These are phyloP conservation scores for Pythium apleroticum DNA, from an alignment of 352 stramenopile species.

Conservation along the genomic window DNA sequence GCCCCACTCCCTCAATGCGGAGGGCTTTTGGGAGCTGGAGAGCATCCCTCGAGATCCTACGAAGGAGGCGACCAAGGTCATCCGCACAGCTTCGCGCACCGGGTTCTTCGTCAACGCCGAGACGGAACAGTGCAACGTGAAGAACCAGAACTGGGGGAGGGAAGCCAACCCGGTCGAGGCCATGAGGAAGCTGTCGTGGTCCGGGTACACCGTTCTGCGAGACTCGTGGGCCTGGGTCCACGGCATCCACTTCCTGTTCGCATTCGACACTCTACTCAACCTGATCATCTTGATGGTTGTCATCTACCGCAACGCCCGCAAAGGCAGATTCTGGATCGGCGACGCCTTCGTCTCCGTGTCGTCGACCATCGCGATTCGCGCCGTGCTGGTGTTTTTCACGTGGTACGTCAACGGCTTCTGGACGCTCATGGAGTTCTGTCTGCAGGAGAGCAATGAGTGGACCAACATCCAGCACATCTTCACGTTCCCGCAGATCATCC, in stretches of 20 bases:
- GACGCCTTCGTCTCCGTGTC: conserved; percentile 30
- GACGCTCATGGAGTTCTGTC: conserved; percentile 40
- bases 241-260: conserved; percentile 44
- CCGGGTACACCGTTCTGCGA: conserved; percentile 25
- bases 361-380: conserved; percentile 34
- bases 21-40: conserved; percentile 21
- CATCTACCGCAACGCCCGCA: conserved; percentile 20
- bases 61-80: neutral
- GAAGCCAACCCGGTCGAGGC: neutral
- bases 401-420: conserved; percentile 52
- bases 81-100: conserved; percentile 3
- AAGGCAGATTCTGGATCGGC: conserved; percentile 20
- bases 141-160: conserved; percentile 9
- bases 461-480: neutral
- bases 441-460: conserved; percentile 22
- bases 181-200: conserved; percentile 17
- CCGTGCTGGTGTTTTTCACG: conserved; percentile 33
- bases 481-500: conserved; percentile 7
- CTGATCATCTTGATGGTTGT: conserved; percentile 27
- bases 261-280: neutral
- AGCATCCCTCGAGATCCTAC: conserved; percentile 3
- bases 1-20: neutral
- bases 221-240: conserved; percentile 58
- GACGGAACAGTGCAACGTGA: conserved; percentile 17
- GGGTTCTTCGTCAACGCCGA: conserved; percentile 19